phyloP scores from a whole-genome alignment of 495 filamentous ascomycete species.

The Daldinia loculata region DNA sequence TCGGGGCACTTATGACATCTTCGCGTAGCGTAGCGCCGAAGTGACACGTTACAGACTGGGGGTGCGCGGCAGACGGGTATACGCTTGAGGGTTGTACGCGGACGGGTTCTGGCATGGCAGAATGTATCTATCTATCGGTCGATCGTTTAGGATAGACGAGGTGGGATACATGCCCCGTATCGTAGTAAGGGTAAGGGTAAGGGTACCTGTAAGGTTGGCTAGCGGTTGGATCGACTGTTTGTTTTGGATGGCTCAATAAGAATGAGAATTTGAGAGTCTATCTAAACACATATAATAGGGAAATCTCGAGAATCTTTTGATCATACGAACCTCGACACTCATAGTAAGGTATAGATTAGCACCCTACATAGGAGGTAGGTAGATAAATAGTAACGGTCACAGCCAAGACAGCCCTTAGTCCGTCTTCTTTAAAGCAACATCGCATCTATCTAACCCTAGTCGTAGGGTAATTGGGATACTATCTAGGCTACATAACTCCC shows the following conservation, averaged over 20 bases:
- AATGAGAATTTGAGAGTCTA: background rate
- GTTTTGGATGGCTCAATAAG: background rate
- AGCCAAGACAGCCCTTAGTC: background rate
- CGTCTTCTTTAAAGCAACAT: background rate
- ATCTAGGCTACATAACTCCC: slow-evolving; percentile 4
- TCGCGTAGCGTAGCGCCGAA: slow-evolving; percentile 4
- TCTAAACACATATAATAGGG: background rate
- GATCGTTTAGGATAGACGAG: background rate
- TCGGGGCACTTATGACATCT: slow-evolving; percentile 12
- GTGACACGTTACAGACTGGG: background rate
- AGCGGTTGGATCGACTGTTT: background rate
- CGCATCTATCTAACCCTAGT: background rate
- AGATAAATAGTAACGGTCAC: background rate
- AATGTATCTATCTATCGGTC: background rate
- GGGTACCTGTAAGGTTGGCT: background rate
- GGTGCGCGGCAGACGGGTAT: background rate
- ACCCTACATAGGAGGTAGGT: too few species aligned
- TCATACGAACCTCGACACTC: too few species aligned
- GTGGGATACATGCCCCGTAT: background rate
- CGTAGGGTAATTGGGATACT: slow-evolving; percentile 1
- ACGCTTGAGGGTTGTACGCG: background rate
- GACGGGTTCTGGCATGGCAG: background rate
- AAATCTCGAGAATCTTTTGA: too few species aligned
- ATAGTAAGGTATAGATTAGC: too few species aligned
- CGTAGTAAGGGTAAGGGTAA: background rate